Evolutionary conservation across 345 rosid genomes (phyloP), one percentile per base, ranked within the genome.

Genomic region (Euphorbia tirucalli): DNA sequence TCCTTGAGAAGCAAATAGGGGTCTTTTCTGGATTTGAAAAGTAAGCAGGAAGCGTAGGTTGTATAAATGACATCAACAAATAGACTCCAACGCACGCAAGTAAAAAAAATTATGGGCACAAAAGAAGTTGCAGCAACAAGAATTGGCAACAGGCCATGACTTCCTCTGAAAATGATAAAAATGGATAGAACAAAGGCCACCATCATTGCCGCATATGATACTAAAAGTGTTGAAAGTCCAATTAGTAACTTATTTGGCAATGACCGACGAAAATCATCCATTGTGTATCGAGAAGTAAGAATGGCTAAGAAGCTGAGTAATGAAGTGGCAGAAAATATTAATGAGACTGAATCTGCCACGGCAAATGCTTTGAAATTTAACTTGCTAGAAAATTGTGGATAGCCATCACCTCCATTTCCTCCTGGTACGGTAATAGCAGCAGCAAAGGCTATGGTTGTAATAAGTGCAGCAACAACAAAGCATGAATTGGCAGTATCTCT

Each of bases 381-480:
- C 15, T 69, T 11, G 5, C 21, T 1, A 0, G 52, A 44, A 24
- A 61, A 75, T 24, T 24, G 1, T 1, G 68, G 75, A 15, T 27
- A 8, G 7, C 79, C 75, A 1, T 16, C 55, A 25, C 71, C 49
- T 1, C 50, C 19, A 7, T 58, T 66, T 5, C 71, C 71, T 0
- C 75, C 75, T 7, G 75, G 78, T 10, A 75, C 41, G 2, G 68
- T 65, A 65, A 65, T 39, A 39, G 52, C 52, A 39, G 68, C 68
- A 3, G 68, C 71, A 28, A 67, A 67, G 16, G 32, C 71, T 11
- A 67, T 58, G 28, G 71, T 67, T 24, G 71, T 41, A 11, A 67
- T 54, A 5, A 67, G 71, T 4, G 71, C 37, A 30, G 71, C 60
- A 3, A 67, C 71, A 21, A 67, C 16, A 44, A 54, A 50, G 60